phyloP scores from a whole-genome alignment of 192 early-diverging fungal genomes.

The Backusella tuberculispora region DNA sequence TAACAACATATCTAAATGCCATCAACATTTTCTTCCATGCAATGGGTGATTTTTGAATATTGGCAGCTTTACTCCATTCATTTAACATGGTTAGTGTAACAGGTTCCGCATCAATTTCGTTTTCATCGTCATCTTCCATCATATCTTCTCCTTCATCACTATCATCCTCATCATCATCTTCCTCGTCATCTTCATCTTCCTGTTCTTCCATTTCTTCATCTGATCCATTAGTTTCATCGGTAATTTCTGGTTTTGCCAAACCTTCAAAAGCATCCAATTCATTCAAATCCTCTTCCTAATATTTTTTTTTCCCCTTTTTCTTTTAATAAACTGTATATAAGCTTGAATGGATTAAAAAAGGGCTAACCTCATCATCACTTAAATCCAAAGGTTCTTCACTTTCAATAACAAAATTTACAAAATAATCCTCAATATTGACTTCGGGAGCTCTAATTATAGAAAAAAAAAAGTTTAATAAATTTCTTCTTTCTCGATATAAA shows the following conservation, averaged over 20 bases:
- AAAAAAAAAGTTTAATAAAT: too few species aligned
- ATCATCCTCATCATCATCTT: constrained; percentile 39
- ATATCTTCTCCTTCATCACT: constrained; percentile 28
- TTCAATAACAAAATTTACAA: constrained; percentile 24
- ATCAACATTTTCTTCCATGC: constrained; percentile 77
- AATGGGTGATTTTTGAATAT: constrained; percentile 65
- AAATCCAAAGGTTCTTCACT: constrained; percentile 34
- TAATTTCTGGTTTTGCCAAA: constrained; percentile 27
- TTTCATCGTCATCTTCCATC: constrained; percentile 32
- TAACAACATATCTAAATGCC: constrained; percentile 83
- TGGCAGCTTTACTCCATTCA: constrained; percentile 54
- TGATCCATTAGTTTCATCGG: constrained; percentile 17
- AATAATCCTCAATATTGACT: constrained; percentile 27
- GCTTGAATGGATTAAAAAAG: too few species aligned
- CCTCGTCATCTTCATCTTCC: constrained; percentile 33
- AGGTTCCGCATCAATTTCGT: constrained; percentile 38
- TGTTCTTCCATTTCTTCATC: constrained; percentile 36
- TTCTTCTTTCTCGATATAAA: too few species aligned
- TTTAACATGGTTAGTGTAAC: constrained; percentile 66
- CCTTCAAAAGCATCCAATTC: constrained; percentile 37
- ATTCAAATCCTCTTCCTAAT: constrained; percentile 27
- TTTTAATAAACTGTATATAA: too few species aligned
- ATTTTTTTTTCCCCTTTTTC: too few species aligned
- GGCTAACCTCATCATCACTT: constrained; percentile 41
- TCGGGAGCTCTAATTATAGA: constrained; percentile 11